Evolutionary conservation across 768 basidiomycete genomes (phyloP), one percentile per base, ranked within the genome.

Genomic region (Russula abietina): DNA sequence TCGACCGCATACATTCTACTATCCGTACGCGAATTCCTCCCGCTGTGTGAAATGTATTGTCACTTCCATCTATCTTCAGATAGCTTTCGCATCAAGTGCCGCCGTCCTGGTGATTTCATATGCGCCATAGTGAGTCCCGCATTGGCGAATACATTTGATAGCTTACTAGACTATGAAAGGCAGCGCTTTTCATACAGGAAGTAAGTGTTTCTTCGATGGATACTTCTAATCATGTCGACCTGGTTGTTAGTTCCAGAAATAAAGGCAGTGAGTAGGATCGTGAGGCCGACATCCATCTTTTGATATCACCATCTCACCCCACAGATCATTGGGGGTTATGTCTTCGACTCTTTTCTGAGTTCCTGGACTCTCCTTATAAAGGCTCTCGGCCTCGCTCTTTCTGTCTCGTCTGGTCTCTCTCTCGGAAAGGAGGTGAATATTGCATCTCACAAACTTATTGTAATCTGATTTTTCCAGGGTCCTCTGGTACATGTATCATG

Each of bases 331-430:
- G 84, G 85, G 28, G 91, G 92, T 45, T 93, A 91, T 70, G 91
- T 93, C 8, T 84, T 96, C 48, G 89, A 93, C 68, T 83, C 87
- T 1, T 93, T 92, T 73, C 79, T 96, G n/a, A 84, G 88, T 10
- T 83, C 85, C 1, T 91, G 91, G 87, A 93, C 89, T 0, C 78
- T 96, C 30, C 76, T 93, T 53, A 91, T 91, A 68, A 96, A 96
- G 71, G 83, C 86, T 0, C 74, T 93, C 36, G 92, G 92, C 16
- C 78, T 94, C 48, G 88, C 91, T 1, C 80, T 96, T 5, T 80
- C 89, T 1, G 92, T 94, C 16, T 91, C 89, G 0, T 92, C 90
- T 4, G 92, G 92, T 0, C 77, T 94, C 19, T 91, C 89, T 1
- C 75, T 94, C 28, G 91, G 91, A 24, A 93, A 93, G 75, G 91